A percentile compares a stretch with the other conserved stretches of the same genome.
phyloP scores from a whole-genome alignment of 169 alveolate species.

The Plasmodium sp. region DNA sequence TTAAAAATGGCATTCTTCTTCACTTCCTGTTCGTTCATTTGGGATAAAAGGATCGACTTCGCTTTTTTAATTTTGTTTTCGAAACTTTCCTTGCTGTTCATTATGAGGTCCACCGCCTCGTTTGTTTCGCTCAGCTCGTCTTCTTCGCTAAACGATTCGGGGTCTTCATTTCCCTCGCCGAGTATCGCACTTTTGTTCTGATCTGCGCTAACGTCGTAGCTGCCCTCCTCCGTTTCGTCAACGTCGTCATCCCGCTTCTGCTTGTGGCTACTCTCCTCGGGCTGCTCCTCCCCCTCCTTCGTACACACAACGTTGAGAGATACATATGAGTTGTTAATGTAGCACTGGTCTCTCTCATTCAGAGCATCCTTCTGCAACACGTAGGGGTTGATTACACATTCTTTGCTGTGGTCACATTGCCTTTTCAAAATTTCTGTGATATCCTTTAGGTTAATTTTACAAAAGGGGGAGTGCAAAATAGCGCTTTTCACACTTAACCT shows the following conservation, averaged over 20 bases:
- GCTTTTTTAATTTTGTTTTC: not conserved
- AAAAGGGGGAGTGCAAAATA: conserved; percentile 15
- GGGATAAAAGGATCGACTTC: not conserved
- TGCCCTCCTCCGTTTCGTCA: not conserved
- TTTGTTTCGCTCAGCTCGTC: not conserved
- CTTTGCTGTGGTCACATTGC: conserved; percentile 10
- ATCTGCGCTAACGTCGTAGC: not conserved
- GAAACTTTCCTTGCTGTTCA: not conserved
- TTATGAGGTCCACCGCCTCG: conserved; percentile 2
- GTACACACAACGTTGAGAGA: conserved; percentile 23
- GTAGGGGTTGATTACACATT: conserved; percentile 25
- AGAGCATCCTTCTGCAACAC: not conserved
- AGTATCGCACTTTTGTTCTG: not conserved
- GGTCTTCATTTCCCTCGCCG: not conserved
- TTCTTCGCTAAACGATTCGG: not conserved
- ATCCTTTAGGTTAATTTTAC: conserved; percentile 7
- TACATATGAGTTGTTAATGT: conserved; percentile 12
- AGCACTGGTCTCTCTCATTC: conserved; percentile 13
- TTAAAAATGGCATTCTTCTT: conserved; percentile 1
- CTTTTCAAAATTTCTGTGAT: conserved; percentile 5
- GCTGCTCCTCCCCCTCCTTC: not conserved
- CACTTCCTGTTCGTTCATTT: not conserved
- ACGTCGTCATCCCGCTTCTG: not conserved
- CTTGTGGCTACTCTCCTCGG: not conserved
- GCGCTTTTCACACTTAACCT: conserved; percentile 13